Evolutionary conservation across 768 basidiomycete genomes (phyloP).

Genomic region (Tremella mesenterica): DNA sequence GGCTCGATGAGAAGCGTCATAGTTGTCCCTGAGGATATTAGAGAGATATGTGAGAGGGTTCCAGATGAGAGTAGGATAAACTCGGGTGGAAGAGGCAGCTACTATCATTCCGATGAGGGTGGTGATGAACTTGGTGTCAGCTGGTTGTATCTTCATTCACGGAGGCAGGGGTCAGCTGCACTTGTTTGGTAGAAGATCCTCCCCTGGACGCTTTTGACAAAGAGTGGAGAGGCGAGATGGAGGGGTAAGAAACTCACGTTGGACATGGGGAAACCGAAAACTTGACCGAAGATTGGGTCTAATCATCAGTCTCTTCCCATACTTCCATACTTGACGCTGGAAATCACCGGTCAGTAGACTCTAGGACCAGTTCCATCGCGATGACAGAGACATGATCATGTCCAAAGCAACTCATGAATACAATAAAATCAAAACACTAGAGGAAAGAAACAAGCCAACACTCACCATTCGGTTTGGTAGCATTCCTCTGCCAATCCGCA

Average conservation of each 20-base stretch:
- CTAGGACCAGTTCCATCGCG: too few relatives aligned
- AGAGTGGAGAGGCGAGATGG: too few relatives aligned
- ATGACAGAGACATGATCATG: too few relatives aligned
- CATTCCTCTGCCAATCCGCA: constrained; percentile 33
- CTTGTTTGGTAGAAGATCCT: too few relatives aligned
- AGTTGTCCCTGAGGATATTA: constrained; percentile 33
- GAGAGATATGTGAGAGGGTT: constrained; percentile 33
- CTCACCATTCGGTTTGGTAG: constrained; percentile 10
- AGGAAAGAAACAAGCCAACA: too few relatives aligned
- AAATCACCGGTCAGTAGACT: not conserved
- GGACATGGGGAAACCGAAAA: constrained; percentile 33
- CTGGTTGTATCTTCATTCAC: not conserved
- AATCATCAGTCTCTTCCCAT: too few relatives aligned
- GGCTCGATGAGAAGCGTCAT: constrained; percentile 21
- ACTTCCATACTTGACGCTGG: too few relatives aligned
- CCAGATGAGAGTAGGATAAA: constrained; percentile 26
- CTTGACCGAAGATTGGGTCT: constrained; percentile 32
- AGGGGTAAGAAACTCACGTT: constrained; percentile 12
- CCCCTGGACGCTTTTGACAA: too few relatives aligned
- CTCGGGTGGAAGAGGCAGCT: constrained; percentile 18
- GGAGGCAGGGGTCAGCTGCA: too few relatives aligned
- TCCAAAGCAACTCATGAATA: too few relatives aligned
- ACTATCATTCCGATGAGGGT: constrained; percentile 28
- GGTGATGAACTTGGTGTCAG: constrained; percentile 16
- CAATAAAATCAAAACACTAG: too few relatives aligned